These are phyloP conservation scores for Penicillium odoratum DNA, from an alignment of 495 filamentous ascomycete genomes.

Conservation along the genomic window DNA sequence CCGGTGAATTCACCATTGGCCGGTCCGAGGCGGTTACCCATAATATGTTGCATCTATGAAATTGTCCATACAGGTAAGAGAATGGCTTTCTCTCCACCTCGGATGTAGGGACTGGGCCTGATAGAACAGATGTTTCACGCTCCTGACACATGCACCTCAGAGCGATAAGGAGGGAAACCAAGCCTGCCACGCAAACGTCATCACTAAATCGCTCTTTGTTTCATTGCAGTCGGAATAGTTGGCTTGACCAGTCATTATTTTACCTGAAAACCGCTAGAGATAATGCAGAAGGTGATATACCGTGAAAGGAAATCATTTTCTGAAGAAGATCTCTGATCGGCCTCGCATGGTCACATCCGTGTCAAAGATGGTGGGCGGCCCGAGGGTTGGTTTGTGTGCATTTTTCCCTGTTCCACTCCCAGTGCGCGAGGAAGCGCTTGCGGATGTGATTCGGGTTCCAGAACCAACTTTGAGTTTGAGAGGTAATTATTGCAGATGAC, in stretches of 20 bases:
- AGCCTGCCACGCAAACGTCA: background rate
- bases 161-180: background rate
- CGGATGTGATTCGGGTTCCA: constrained; percentile 5
- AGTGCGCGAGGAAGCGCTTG: constrained; percentile 19
- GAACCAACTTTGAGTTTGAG: constrained; percentile 4
- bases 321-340: constrained; percentile 20
- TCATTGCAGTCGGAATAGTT: background rate
- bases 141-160: constrained; percentile 5
- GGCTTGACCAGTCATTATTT: background rate
- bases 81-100: background rate
- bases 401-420: constrained; percentile 12
- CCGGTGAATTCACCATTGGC: constrained; percentile 19
- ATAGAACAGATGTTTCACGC: background rate
- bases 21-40: background rate
- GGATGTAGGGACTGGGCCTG: constrained; percentile 1
- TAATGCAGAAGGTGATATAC: background rate
- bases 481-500: constrained; percentile 18
- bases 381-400: constrained; percentile 4
- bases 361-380: constrained; percentile 15
- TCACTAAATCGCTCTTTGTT: constrained; percentile 1
- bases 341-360: constrained; percentile 20
- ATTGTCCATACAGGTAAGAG: background rate
- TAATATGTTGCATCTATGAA: background rate
- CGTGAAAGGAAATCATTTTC: constrained; percentile 1
- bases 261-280: background rate